These are phyloP conservation scores for Uncinocarpus reesii DNA, from an alignment of 2,329 filamentous ascomycete genomes.

Conservation along the genomic window DNA sequence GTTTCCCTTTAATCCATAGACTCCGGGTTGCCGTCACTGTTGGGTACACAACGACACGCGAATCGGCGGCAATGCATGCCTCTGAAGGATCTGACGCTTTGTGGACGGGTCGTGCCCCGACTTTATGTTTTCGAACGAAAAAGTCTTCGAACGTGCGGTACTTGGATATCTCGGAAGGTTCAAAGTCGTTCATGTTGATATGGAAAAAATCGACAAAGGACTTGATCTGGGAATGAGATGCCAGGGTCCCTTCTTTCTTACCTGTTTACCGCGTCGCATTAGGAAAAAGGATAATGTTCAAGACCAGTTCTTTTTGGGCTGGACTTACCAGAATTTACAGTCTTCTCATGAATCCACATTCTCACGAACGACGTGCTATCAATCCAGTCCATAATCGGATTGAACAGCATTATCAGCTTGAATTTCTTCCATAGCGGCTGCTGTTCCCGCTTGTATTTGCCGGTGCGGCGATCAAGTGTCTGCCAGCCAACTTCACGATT, in stretches of 20 bases:
- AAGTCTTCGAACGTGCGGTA: constrained; percentile 34
- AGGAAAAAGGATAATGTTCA: too few relatives aligned
- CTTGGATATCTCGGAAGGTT: constrained; percentile 27
- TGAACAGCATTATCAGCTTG: constrained; percentile 36
- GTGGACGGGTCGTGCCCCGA: constrained; percentile 25
- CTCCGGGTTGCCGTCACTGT: constrained; percentile 26
- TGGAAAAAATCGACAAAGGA: constrained; percentile 30
- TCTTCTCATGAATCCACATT: constrained; percentile 31
- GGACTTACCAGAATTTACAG: constrained; percentile 23
- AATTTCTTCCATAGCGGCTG: constrained; percentile 34
- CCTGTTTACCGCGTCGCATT: constrained; percentile 13
- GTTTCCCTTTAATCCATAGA: constrained; percentile 38
- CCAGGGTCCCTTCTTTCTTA: constrained; percentile 22
- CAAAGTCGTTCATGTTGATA: constrained; percentile 33
- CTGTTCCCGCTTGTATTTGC: constrained; percentile 29
- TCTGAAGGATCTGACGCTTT: constrained; percentile 20
- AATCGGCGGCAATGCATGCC: constrained; percentile 31
- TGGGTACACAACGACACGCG: constrained; percentile 30
- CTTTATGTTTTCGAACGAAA: constrained; percentile 29
- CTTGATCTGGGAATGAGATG: constrained; percentile 30
- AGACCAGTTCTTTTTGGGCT: too few relatives aligned
- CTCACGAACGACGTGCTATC: constrained; percentile 32
- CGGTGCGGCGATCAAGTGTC: constrained; percentile 9
- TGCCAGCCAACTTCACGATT: constrained; percentile 13
- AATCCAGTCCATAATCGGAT: constrained; percentile 34